Evolutionary conservation across 352 stramenopile genomes (phyloP), one percentile per base, ranked within the genome.

Genomic region (Phytophthora hybrid): DNA sequence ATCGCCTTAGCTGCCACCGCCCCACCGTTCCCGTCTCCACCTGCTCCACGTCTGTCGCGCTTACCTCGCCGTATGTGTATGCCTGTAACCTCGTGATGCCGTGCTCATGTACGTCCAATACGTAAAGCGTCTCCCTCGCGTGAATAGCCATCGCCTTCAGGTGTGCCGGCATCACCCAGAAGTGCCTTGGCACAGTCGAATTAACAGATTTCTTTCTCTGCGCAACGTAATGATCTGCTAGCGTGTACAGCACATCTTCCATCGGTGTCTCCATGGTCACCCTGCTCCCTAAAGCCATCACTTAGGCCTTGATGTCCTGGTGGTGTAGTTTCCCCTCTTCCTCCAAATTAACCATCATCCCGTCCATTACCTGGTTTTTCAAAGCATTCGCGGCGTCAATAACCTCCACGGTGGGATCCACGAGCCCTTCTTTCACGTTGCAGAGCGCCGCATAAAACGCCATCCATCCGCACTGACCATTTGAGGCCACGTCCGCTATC

Each of bases 91-190:
- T 2, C n/a, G 60, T 49, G 1, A 19, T 23, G 0, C 23, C 49
- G 0, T 2, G 5, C 0, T 21, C 13, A 11, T 29, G 3, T 8
- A 60, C 51, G 7, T 68, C 47, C 6, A 68, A 8, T 4, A 55
- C 61, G 13, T 54, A 60, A 0, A 61, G 13, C 0, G 21, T 14
- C 7, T 68, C 61, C 23, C 61, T 9, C 3, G 61, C 61, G 7
- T 55, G 37, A 6, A 54, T 37, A 2, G 61, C 51, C 61, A 68
- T 68, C 1, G 51, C 61, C 5, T 68, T 53, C 1, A 68, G 2
- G 23, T 61, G 61, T 2, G 8, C 7, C 2, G 61, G 5, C 1
- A 21, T 10, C 1, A 55, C 51, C 51, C 61, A 61, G 4, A 21
- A 60, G 1, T 26, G 8, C 6, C 5, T 31, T 1, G 31, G 3